Conservation (phyloP, 2,329 filamentous ascomycete species). For the Dothiorella sarmentorum region DNA sequence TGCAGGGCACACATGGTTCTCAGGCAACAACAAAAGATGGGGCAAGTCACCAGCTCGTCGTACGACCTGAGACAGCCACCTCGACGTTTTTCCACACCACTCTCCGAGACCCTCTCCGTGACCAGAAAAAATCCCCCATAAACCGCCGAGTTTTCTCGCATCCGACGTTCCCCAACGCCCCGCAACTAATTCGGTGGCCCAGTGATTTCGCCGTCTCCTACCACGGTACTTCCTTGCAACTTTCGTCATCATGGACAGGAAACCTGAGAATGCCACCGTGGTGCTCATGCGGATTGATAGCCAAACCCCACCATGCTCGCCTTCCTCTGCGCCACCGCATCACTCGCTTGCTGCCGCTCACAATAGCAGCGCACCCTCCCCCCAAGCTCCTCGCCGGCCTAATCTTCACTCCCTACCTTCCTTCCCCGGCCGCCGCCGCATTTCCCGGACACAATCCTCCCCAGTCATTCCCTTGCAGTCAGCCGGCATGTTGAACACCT, state of each 20-base stretch:
- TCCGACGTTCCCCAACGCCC: background rate
- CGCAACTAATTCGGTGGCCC: background rate
- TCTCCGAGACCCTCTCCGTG: background rate
- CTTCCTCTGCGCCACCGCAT: background rate
- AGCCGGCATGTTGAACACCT: background rate
- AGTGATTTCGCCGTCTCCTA: background rate
- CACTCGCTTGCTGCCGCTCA: background rate
- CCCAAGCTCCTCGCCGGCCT: background rate
- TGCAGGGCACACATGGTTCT: background rate
- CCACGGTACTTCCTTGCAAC: slow-evolving; percentile 7
- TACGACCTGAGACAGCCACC: slow-evolving; percentile 12
- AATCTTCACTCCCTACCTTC: background rate
- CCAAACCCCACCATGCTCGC: background rate
- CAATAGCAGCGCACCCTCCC: background rate
- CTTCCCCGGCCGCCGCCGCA: background rate
- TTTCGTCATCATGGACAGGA: slow-evolving; percentile 12
- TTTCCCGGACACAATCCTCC: background rate
- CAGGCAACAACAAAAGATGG: slow-evolving; percentile 2
- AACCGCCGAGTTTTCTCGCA: background rate
- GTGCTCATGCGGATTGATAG: slow-evolving; percentile 9
- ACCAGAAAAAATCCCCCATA: background rate
- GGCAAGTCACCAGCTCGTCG: slow-evolving; percentile 15
- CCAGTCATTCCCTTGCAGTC: background rate
- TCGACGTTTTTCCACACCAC: slow-evolving; percentile 8
- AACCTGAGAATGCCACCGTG: slow-evolving; percentile 2